A percentile compares a stretch with the other conserved stretches of the same genome.
phyloP scores from a whole-genome alignment of 345 rosid species.

The Hevea brasiliensis region DNA sequence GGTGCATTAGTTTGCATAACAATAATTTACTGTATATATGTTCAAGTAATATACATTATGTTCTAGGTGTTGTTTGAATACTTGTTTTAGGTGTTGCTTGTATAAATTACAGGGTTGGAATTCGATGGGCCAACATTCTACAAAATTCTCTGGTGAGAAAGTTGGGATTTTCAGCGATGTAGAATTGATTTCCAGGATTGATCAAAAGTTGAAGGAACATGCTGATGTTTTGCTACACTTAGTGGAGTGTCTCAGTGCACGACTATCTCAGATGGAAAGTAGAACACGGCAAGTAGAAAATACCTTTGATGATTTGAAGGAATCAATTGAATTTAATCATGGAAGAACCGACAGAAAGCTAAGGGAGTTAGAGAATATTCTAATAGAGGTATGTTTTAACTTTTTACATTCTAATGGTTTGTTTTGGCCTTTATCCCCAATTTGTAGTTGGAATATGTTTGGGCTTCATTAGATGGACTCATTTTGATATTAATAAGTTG shows the following conservation, averaged over 20 bases:
- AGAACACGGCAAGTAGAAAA: conserved; percentile 40
- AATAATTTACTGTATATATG: not conserved
- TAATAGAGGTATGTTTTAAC: conserved; percentile 44
- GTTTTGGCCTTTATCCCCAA: not conserved
- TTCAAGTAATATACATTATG: not conserved
- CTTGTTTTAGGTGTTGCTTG: not conserved
- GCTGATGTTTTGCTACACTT: conserved; percentile 39
- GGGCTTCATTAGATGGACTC: not conserved
- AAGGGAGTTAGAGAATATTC: conserved; percentile 44
- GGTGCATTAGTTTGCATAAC: not conserved
- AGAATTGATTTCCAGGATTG: conserved; percentile 42
- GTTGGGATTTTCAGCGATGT: conserved; percentile 20
- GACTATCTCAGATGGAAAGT: conserved; percentile 51
- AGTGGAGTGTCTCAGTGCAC: conserved; percentile 44
- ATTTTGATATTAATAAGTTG: not conserved
- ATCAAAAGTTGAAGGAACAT: conserved; percentile 47
- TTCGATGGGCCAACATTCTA: conserved; percentile 22
- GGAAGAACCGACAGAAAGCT: conserved; percentile 50
- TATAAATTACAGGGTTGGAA: conserved; percentile 27
- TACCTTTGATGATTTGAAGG: conserved; percentile 46
- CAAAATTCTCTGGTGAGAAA: conserved; percentile 14
- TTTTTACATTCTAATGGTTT: not conserved
- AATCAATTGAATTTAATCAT: conserved; percentile 38
- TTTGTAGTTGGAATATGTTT: not conserved
- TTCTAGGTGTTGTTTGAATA: not conserved